Evolutionary conservation across 257 asterid genomes (phyloP).

Genomic region (Dorcoceras hygrometricum): DNA sequence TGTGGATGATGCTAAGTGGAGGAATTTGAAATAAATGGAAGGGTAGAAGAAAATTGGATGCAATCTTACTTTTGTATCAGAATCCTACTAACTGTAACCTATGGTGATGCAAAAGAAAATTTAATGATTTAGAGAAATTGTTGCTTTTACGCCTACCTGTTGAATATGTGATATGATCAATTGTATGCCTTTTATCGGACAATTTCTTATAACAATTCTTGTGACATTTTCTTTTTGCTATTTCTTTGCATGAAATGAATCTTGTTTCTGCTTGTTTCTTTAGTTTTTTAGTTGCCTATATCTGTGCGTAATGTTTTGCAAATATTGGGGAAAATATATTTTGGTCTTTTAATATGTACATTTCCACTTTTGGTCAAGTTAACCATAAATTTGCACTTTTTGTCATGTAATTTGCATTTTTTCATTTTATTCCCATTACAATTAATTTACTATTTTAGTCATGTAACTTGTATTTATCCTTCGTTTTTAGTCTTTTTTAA

Average conservation of each 20-base stretch:
- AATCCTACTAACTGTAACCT: background rate
- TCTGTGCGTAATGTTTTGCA: background rate
- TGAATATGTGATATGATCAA: slow-evolving; percentile 2
- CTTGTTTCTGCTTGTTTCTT: slow-evolving; percentile 11
- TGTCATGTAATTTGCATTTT: too few species aligned
- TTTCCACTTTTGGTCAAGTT: too few species aligned
- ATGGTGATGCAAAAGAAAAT: background rate
- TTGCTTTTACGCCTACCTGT: background rate
- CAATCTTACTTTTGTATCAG: background rate
- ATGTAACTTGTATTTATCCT: too few species aligned
- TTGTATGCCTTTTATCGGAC: background rate
- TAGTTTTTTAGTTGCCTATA: background rate
- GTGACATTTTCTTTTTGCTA: background rate
- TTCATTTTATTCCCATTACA: too few species aligned
- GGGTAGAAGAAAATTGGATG: background rate
- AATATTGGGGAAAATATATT: too few species aligned
- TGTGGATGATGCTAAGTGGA: background rate
- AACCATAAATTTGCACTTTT: too few species aligned
- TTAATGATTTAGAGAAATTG: slow-evolving; percentile 9
- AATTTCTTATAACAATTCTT: background rate
- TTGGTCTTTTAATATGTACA: too few species aligned
- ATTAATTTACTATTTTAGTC: too few species aligned
- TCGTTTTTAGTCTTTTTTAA: too few species aligned
- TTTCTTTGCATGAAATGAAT: slow-evolving; percentile 7
- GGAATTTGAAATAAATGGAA: slow-evolving; percentile 15